phyloP scores from a whole-genome alignment of 1,284 basidiomycete species.

The Cerioporus squamosus region DNA sequence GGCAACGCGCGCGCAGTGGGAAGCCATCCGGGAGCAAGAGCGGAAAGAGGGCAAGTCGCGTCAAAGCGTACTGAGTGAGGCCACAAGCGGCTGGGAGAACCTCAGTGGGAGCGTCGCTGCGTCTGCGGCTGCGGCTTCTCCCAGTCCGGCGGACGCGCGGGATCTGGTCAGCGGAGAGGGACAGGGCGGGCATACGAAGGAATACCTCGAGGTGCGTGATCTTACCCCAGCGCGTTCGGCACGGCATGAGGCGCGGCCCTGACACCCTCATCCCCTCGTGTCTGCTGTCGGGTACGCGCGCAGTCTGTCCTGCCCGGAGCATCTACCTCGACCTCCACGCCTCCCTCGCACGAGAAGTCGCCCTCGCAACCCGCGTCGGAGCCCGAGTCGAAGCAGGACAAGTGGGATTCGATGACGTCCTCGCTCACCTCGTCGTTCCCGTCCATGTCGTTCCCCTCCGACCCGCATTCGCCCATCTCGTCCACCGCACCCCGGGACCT shows the following conservation, averaged over 20 bases:
- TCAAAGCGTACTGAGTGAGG: slow-evolving; percentile 20
- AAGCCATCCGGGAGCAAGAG: slow-evolving; percentile 53
- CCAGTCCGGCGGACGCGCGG: slow-evolving; percentile 47
- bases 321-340: slow-evolving; percentile 21
- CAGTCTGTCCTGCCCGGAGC: slow-evolving; percentile 27
- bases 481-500: slow-evolving; percentile 24
- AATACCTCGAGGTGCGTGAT: slow-evolving; percentile 31
- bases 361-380: slow-evolving; percentile 30
- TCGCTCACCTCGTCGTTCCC: slow-evolving; percentile 73
- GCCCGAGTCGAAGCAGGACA: slow-evolving; percentile 45
- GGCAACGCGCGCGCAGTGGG: slow-evolving; percentile 74
- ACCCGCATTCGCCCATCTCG: slow-evolving; percentile 46
- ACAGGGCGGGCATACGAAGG: slow-evolving; percentile 37
- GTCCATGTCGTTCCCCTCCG: slow-evolving; percentile 70
- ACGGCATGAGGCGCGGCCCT: neutral
- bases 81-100: slow-evolving; percentile 56
- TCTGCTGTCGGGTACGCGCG: neutral
- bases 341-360: slow-evolving; percentile 22
- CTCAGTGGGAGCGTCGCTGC: slow-evolving; percentile 40
- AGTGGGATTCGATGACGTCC: slow-evolving; percentile 72
- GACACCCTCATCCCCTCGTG: neutral
- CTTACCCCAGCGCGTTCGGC: neutral
- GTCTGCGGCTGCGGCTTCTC: slow-evolving; percentile 20
- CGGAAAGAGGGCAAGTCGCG: slow-evolving; percentile 33
- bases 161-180: slow-evolving; percentile 50